Percentiles rank a stretch among this genome's conserved stretches.
Conservation (phyloP, 495 filamentous ascomycete species). For the Aspergillus homomorphus region DNA sequence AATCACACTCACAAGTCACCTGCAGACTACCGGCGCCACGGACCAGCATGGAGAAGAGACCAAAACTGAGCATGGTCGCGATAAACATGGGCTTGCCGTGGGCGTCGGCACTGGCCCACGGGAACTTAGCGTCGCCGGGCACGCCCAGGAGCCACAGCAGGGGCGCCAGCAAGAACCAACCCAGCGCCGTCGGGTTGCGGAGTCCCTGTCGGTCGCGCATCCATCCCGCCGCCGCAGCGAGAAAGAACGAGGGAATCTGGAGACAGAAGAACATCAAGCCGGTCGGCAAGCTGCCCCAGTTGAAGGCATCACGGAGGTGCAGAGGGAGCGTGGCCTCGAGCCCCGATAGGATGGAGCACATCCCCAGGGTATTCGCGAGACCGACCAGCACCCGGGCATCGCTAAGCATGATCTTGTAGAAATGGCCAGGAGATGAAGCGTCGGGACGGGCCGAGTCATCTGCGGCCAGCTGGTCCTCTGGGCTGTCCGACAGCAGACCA, state of each 20-base stretch:
- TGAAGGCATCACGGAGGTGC: conserved; percentile 30
- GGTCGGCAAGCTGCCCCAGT: conserved; percentile 26
- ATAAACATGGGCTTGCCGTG: conserved; percentile 24
- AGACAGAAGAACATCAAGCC: conserved; percentile 31
- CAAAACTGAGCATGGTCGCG: conserved; percentile 18
- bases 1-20: conserved; percentile 23
- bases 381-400: conserved; percentile 24
- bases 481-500: neutral
- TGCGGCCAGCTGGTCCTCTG: neutral
- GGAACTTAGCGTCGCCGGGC: conserved; percentile 20
- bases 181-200: conserved; percentile 18
- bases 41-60: conserved; percentile 20
- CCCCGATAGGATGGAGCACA: conserved; percentile 17
- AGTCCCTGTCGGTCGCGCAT: conserved; percentile 30
- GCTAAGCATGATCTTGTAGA: conserved; percentile 22
- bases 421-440: neutral
- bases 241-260: conserved; percentile 25
- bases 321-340: conserved; percentile 32
- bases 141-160: conserved; percentile 26
- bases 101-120: conserved; percentile 16
- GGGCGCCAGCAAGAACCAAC: conserved; percentile 8
- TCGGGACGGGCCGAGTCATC: neutral
- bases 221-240: conserved; percentile 25
- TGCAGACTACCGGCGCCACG: conserved; percentile 22
- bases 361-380: conserved; percentile 20